These are phyloP conservation scores for Globisporangium camurandrum DNA, from an alignment of 352 stramenopile genomes.

Conservation along the genomic window DNA sequence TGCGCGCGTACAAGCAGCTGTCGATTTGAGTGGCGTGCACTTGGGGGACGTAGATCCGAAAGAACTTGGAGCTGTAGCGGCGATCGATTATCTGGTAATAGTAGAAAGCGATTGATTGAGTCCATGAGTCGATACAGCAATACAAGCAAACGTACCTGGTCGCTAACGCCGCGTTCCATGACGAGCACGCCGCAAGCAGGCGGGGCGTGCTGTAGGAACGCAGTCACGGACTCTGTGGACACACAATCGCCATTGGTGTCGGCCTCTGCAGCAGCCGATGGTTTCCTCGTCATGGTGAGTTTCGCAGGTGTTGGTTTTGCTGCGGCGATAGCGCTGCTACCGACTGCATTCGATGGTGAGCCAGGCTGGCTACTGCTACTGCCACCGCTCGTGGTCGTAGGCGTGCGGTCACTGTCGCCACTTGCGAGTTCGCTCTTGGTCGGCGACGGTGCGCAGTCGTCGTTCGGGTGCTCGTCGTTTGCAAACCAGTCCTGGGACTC, in stretches of 20 bases:
- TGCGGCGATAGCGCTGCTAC: not conserved
- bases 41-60: conserved; percentile 69
- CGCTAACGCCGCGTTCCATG: conserved; percentile 46
- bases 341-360: not conserved
- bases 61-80: conserved; percentile 63
- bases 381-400: too few relatives aligned
- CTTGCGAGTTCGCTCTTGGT: conserved; percentile 19
- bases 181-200: conserved; percentile 46
- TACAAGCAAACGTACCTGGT: conserved; percentile 22
- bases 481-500: conserved; percentile 80
- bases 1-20: conserved; percentile 72
- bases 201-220: conserved; percentile 63
- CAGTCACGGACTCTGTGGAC: conserved; percentile 26
- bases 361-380: not conserved
- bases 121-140: not conserved
- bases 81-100: conserved; percentile 24
- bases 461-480: conserved; percentile 50
- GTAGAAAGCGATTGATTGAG: too few relatives aligned
- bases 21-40: conserved; percentile 61
- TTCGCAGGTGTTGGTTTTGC: too few relatives aligned
- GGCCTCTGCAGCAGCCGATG: conserved; percentile 15
- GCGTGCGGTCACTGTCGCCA: conserved; percentile 1
- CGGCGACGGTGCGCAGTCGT: conserved; percentile 16
- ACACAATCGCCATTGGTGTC: conserved; percentile 21
- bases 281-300: conserved; percentile 11